phyloP scores from a whole-genome alignment of 2,329 filamentous ascomycete genomes.

The Alternaria gansuensis region DNA sequence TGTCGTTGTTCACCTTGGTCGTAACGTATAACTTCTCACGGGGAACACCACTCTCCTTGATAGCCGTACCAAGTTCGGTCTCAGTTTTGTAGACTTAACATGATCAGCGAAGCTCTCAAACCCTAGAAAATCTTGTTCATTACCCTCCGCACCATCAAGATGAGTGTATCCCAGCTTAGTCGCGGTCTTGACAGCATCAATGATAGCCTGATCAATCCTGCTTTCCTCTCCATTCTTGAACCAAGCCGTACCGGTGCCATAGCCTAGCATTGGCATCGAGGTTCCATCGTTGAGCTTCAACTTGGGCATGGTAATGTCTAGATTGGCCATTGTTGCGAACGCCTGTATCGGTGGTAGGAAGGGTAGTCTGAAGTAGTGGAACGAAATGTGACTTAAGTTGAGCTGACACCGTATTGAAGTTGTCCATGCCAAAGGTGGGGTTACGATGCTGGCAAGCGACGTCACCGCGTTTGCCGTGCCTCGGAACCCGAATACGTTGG shows the following conservation, averaged over 20 bases:
- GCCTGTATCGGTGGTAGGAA: background rate
- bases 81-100: slow-evolving; percentile 61
- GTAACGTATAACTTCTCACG: slow-evolving; percentile 61
- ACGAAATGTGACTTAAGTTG: background rate
- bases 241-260: slow-evolving; percentile 76
- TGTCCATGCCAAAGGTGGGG: slow-evolving; percentile 20
- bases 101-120: background rate
- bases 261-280: slow-evolving; percentile 75
- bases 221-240: slow-evolving; percentile 62
- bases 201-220: slow-evolving; percentile 65
- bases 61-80: slow-evolving; percentile 59
- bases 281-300: slow-evolving; percentile 78
- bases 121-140: slow-evolving; percentile 8
- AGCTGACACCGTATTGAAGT: background rate
- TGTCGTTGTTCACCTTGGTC: slow-evolving; percentile 63
- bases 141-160: slow-evolving; percentile 77
- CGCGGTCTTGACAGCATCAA: slow-evolving; percentile 67
- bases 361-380: background rate
- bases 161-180: slow-evolving; percentile 76
- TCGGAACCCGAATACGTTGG: background rate
- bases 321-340: slow-evolving; percentile 52
- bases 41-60: slow-evolving; percentile 56
- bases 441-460: slow-evolving; percentile 9
- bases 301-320: slow-evolving; percentile 61
- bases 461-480: slow-evolving; percentile 6